Base-by-base conservation (phyloP, 1,139 yeast species). In the Geotrichum macrosporum region DNA sequence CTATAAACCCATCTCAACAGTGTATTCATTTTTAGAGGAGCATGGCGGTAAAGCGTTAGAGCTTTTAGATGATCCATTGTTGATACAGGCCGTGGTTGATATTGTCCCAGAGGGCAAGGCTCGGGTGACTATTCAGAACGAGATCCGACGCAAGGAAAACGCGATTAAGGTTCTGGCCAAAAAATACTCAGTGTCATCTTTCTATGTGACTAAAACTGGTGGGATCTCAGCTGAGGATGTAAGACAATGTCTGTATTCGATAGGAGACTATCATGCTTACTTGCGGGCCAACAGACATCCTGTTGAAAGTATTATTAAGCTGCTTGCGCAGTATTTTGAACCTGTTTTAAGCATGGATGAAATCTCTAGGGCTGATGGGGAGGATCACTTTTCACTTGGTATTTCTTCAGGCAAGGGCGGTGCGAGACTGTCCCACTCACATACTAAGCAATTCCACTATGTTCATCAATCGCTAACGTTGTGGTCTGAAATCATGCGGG, bases 401-500 rank as follows among this genome's bases (percentile, higher is more conserved):
- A 82, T 82, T 51, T 71, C 75, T 40, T 76, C 73, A 46, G 89
- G 89, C 20, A 63, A 73, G 39, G 70, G 74, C 18, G 88, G 89
- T 20, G 78, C 89, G 0, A 70, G 89, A 46, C 67, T 82, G 43
- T 77, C 85, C 1, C 92, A 82, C 62, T 75, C 74, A 55, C 89
- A 82, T 57, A 74, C 73, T 40, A 77, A 81, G 57, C 92, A 82
- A 64, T 81, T 69, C 62, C 76, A 78, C 52, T 82, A 82, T 57
- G 87, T 80, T 15, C 73, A 76, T 47, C 92, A 83, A 59, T 81
- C 88, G 1, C 63, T 82, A 44, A 76, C 79, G 15, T 64, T 82
- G 49, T 82, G 92, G 92, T 77, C 84, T 0, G 72, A 78, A 47
- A 80, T 82, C 50, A 83, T 81, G 78, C 68, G 82, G 42, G 86